These are phyloP conservation scores for Butyriboletus regius DNA, from an alignment of 1,284 basidiomycete genomes.

Conservation along the genomic window DNA sequence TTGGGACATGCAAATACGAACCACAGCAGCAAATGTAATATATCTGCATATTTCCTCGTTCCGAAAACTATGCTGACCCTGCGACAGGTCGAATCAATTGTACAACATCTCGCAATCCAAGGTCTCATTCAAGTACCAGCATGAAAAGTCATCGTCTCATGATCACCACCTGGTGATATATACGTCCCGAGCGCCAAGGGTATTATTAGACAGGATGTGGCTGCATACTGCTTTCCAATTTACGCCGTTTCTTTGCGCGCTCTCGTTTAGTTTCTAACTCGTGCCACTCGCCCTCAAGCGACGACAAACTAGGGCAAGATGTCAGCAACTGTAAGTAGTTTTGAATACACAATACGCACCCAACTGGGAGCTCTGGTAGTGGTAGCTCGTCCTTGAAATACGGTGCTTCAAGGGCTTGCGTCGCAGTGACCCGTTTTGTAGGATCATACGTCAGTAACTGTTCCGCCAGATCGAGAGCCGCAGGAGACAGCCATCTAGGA, in stretches of 20 bases:
- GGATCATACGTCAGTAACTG: conserved; percentile 81
- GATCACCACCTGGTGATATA: conserved; percentile 7
- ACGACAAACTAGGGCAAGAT: conserved; percentile 47
- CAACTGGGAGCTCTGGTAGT: conserved; percentile 62
- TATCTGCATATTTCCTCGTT: neutral
- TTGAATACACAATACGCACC: conserved; percentile 48
- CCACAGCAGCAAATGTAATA: conserved; percentile 74
- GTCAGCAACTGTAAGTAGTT: conserved; percentile 13
- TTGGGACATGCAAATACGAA: conserved; percentile 84
- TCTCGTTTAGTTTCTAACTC: conserved; percentile 84
- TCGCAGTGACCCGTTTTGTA: conserved; percentile 64
- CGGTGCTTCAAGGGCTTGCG: conserved; percentile 68
- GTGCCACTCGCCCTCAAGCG: conserved; percentile 89
- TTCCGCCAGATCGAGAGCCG: conserved; percentile 79
- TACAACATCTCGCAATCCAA: conserved; percentile 67
- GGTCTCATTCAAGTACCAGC: conserved; percentile 46
- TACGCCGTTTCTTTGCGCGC: conserved; percentile 66
- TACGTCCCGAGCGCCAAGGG: conserved; percentile 16
- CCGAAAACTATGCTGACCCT: conserved; percentile 4
- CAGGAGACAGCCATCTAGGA: conserved; percentile 71
- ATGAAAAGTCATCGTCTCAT: conserved; percentile 14
- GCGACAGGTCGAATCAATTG: conserved; percentile 68
- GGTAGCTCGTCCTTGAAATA: conserved; percentile 84
- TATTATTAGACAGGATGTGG: conserved; percentile 28
- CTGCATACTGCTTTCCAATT: conserved; percentile 34